Evolutionary conservation across 495 filamentous ascomycete species (phyloP).

Genomic region (Aspergillus homomorphus): DNA sequence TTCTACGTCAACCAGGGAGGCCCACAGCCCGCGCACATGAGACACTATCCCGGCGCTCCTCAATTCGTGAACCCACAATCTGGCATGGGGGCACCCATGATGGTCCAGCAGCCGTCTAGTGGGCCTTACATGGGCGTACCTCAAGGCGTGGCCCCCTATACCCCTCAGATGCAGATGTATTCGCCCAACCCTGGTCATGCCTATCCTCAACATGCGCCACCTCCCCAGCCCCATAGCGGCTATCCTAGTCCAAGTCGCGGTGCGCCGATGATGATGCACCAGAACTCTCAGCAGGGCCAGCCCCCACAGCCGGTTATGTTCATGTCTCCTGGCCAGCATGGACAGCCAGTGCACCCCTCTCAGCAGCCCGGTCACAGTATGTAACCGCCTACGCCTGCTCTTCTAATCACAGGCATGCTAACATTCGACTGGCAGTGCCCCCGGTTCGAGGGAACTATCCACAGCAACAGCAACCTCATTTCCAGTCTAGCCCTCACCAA

Average conservation of each 20-base stretch:
- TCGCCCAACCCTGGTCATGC: constrained; percentile 64
- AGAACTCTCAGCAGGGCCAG: constrained; percentile 73
- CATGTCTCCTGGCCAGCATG: constrained; percentile 66
- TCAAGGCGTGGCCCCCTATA: constrained; percentile 56
- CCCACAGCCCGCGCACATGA: constrained; percentile 44
- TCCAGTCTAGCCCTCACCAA: constrained; percentile 63
- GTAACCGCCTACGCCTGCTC: constrained; percentile 29
- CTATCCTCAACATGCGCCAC: constrained; percentile 60
- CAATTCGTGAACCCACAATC: constrained; percentile 66
- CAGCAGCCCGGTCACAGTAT: constrained; percentile 66
- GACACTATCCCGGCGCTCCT: constrained; percentile 47
- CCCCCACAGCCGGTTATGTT: constrained; percentile 55
- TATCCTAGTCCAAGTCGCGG: constrained; percentile 80
- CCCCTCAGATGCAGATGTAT: constrained; percentile 71
- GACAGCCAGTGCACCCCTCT: constrained; percentile 62
- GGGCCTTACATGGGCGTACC: constrained; percentile 52
- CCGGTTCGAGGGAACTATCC: constrained; percentile 57
- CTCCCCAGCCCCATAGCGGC: constrained; percentile 67
- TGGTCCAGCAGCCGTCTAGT: constrained; percentile 71
- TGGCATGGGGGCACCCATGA: constrained; percentile 70
- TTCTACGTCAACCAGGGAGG: constrained; percentile 66
- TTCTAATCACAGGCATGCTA: constrained; percentile 14
- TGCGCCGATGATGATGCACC: constrained; percentile 81
- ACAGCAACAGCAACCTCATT: constrained; percentile 54
- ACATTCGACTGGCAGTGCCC: constrained; percentile 46